These are phyloP conservation scores for Flaveria brownii DNA, from an alignment of 129 eudicot genomes.

Conservation along the genomic window DNA sequence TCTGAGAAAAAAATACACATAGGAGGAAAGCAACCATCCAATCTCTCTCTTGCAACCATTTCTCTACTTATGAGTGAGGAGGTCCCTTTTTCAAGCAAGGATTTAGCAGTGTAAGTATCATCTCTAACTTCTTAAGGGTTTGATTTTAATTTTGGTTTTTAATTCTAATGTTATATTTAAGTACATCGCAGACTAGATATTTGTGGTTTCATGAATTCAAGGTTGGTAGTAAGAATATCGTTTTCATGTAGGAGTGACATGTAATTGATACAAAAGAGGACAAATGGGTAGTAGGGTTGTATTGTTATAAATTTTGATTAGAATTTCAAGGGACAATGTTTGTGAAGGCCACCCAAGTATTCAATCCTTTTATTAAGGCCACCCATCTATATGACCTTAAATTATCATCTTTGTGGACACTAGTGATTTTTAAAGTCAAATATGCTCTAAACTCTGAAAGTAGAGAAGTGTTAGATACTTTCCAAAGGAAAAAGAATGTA, in stretches of 20 bases:
- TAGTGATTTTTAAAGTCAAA: slow-evolving; percentile 1
- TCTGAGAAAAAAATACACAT: slow-evolving; percentile 69
- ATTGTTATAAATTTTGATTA: not conserved
- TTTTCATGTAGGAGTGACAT: slow-evolving; percentile 13
- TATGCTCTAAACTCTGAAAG: slow-evolving; percentile 13
- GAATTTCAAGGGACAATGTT: not conserved
- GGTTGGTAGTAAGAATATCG: not conserved
- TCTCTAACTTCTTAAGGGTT: slow-evolving; percentile 21
- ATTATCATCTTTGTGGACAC: slow-evolving; percentile 8
- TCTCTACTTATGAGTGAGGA: slow-evolving; percentile 78
- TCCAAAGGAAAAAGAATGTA: not conserved
- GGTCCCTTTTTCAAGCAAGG: slow-evolving; percentile 68
- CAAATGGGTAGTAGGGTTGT: slow-evolving; percentile 14
- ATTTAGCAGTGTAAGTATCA: slow-evolving; percentile 60
- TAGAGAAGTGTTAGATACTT: slow-evolving; percentile 15
- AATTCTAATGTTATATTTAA: slow-evolving; percentile 14
- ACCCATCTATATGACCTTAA: not conserved
- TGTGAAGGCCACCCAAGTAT: not conserved
- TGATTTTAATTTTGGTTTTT: not conserved
- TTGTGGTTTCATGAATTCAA: not conserved
- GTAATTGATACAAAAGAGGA: slow-evolving; percentile 15
- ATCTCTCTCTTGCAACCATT: slow-evolving; percentile 64
- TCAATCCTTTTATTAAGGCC: not conserved
- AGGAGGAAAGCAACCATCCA: slow-evolving; percentile 93
- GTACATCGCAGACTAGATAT: slow-evolving; percentile 14